Base-by-base conservation (phyloP, 164 flowering plant species). In the Pachysandra terminalis region DNA sequence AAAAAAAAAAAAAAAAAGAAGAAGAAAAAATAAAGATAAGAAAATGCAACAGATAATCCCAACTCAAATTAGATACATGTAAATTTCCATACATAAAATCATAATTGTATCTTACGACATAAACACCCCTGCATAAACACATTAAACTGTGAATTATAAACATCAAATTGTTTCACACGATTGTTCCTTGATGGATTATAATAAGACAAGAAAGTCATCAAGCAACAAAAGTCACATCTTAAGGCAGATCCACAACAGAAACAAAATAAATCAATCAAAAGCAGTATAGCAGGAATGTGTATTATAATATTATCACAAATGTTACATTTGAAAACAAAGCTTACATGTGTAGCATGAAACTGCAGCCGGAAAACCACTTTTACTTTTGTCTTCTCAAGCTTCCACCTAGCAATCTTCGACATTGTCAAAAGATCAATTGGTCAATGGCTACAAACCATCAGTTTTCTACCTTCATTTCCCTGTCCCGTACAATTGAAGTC, bases 351-450 rank as follows among this genome's bases (percentile, higher is more conserved):
- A 61, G 99, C 98, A 80, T 95, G 93, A 73, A 95, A 95, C 67
- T 95, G 99, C 66, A 95, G 83, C 81, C 99, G 84, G 75, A 95
- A 95, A 56, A 95, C 99, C 52, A 86, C 96, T 85, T 95, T 92
- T 25, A 90, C 87, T 86, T 93, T 95, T n/a, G 81, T 80, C 81
- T 92, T 92, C 80, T 95, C 99, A 78, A 79, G 73, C 84, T 89
- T 92, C 93, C 93, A 95, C 82, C 82, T 95, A 17, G 90, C 59
- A 49, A 81, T 68, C 78, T 88, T 95, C 55, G 96, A 95, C 99
- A 95, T 94, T 59, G 37, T 78, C 71, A 66, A 66, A 61, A 56
- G 56, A 57, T 70, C 56, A 79, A 48, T 41, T 35, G 58, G 67
- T 63, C 66, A 62, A 59, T 49, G 13, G 71, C 76, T 56, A 70